A percentile compares a stretch with the other conserved stretches of the same genome.
These are phyloP conservation scores for Beauveria medogensis DNA, from an alignment of 2,329 filamentous ascomycete species.

Conservation along the genomic window DNA sequence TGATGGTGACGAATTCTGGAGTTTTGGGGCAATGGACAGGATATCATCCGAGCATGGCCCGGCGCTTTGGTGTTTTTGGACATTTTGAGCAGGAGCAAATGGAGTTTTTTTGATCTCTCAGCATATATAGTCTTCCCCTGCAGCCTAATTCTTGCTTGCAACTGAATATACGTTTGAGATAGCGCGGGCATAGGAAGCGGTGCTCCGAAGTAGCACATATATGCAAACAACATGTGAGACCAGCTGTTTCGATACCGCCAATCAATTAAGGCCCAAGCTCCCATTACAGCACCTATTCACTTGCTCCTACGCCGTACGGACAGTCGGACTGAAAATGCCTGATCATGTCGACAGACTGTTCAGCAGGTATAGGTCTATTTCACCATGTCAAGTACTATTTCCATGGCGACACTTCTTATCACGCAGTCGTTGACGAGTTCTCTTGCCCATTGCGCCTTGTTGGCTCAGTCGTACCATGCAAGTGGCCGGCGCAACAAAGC, in stretches of 20 bases:
- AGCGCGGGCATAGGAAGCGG: not conserved
- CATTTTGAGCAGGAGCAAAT: not conserved
- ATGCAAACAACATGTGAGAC: not conserved
- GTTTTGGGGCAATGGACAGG: not conserved
- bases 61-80: not conserved
- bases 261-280: not conserved
- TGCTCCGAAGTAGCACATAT: not conserved
- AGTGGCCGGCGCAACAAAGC: not conserved
- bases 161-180: not conserved
- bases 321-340: not conserved
- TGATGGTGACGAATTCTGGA: not conserved
- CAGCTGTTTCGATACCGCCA: not conserved
- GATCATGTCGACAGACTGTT: not conserved
- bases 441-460: not conserved
- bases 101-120: not conserved
- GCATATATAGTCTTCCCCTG: not conserved
- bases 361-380: not conserved
- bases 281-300: not conserved
- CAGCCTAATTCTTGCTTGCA: not conserved
- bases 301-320: not conserved
- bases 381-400: not conserved
- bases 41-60: not conserved
- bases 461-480: not conserved
- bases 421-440: not conserved
- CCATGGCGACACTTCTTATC: not conserved